phyloP scores from a whole-genome alignment of 495 filamentous ascomycete genomes.

The Podospora didyma region DNA sequence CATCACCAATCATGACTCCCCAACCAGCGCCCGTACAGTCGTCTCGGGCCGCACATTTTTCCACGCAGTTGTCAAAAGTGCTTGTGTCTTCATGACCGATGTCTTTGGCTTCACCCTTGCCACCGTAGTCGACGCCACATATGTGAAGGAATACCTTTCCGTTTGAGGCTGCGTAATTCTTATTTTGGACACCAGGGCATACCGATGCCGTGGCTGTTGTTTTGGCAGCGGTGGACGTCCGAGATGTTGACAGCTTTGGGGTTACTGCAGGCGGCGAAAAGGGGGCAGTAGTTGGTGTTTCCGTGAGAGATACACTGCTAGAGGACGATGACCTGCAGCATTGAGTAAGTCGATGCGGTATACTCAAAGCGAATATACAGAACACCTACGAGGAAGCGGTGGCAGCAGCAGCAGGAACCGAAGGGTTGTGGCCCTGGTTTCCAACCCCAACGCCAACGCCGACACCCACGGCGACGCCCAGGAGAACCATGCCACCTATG shows the following conservation, averaged over 20 bases:
- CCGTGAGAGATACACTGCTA: not conserved
- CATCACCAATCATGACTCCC: constrained; percentile 7
- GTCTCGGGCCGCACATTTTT: constrained; percentile 6
- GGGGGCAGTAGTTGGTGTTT: not conserved
- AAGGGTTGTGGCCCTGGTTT: constrained; percentile 3
- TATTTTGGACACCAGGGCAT: constrained; percentile 11
- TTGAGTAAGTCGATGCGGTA: not conserved
- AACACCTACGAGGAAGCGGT: not conserved
- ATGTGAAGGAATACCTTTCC: constrained; percentile 14
- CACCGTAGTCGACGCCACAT: constrained; percentile 21
- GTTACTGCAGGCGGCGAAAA: not conserved
- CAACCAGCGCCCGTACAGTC: constrained; percentile 20
- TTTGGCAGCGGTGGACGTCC: not conserved
- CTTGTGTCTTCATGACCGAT: constrained; percentile 5
- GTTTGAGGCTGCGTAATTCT: constrained; percentile 6
- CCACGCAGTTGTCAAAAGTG: constrained; percentile 19
- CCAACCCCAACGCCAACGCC: constrained; percentile 16
- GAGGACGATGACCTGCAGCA: not conserved
- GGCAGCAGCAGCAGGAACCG: not conserved
- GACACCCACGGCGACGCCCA: constrained; percentile 18
- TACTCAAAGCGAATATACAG: not conserved
- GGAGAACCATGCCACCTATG: constrained; percentile 8
- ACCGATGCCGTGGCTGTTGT: not conserved
- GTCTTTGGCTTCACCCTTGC: constrained; percentile 10
- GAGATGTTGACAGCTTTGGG: not conserved